These are phyloP conservation scores for Blastocystis hominis DNA, from an alignment of 352 stramenopile species.

Conservation along the genomic window DNA sequence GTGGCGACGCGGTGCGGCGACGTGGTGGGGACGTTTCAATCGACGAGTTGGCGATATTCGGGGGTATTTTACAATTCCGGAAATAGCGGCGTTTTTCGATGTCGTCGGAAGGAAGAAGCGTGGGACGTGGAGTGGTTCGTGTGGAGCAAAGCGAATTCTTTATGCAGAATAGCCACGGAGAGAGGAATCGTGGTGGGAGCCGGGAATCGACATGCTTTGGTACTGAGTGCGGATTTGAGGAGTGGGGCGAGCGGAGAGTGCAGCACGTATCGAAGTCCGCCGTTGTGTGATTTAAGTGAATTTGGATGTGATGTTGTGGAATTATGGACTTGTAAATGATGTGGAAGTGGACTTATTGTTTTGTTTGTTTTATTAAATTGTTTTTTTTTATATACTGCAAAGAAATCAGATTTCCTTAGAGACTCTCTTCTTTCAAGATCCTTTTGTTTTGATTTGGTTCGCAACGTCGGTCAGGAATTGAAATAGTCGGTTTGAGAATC, in stretches of 20 bases:
- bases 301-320: slow-evolving; percentile 23
- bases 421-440: no score
- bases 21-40: not conserved
- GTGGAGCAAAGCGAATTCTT: not conserved
- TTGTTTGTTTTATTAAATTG: not conserved
- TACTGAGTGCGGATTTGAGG: not conserved
- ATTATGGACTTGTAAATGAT: not conserved
- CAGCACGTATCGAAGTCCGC: not conserved
- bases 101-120: not conserved
- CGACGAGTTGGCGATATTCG: not conserved
- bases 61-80: not conserved
- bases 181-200: not conserved
- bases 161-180: slow-evolving; percentile 18
- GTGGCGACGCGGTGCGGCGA: not conserved
- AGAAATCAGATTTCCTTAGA: no score
- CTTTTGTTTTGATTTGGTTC: no score
- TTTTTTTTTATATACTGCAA: not conserved
- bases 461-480: no score
- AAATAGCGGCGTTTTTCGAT: not conserved
- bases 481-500: no score
- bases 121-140: not conserved
- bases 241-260: slow-evolving; percentile 21
- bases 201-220: slow-evolving; percentile 8
- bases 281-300: not conserved
- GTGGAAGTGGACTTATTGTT: not conserved